Evolutionary conservation across 768 basidiomycete species (phyloP).

Genomic region (Suillus placidus): DNA sequence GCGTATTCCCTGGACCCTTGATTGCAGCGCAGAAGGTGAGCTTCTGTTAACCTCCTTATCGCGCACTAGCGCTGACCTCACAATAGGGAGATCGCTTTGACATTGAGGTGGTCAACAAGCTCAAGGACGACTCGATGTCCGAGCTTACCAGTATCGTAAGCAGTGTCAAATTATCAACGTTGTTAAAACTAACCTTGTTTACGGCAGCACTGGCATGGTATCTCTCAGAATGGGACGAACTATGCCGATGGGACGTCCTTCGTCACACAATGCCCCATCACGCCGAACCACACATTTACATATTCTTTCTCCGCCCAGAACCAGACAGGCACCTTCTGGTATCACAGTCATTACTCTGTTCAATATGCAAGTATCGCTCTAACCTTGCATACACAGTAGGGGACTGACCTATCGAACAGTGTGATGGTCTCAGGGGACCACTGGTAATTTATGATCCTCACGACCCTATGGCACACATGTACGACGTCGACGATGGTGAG

Average conservation of each 20-base stretch:
- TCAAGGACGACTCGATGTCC: constrained; percentile 50
- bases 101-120: constrained; percentile 51
- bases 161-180: neutral
- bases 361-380: constrained; percentile 33
- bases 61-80: constrained; percentile 2
- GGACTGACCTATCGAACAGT: constrained; percentile 3
- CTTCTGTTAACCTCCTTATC: neutral
- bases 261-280: constrained; percentile 38
- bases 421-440: constrained; percentile 28
- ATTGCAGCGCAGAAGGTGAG: constrained; percentile 42
- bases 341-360: constrained; percentile 40
- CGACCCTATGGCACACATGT: constrained; percentile 41
- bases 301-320: constrained; percentile 23
- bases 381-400: neutral
- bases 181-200: neutral
- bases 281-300: constrained; percentile 20
- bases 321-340: constrained; percentile 36
- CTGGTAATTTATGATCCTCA: constrained; percentile 46
- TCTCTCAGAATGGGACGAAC: constrained; percentile 45
- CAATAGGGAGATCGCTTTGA: constrained; percentile 40
- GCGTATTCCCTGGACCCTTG: constrained; percentile 47
- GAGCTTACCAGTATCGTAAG: constrained; percentile 53
- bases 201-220: constrained; percentile 57
- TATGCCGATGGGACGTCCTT: constrained; percentile 47
- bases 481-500: constrained; percentile 48